Evolutionary conservation across 257 asterid genomes (phyloP).

Genomic region (Marsdenia floribunda): DNA sequence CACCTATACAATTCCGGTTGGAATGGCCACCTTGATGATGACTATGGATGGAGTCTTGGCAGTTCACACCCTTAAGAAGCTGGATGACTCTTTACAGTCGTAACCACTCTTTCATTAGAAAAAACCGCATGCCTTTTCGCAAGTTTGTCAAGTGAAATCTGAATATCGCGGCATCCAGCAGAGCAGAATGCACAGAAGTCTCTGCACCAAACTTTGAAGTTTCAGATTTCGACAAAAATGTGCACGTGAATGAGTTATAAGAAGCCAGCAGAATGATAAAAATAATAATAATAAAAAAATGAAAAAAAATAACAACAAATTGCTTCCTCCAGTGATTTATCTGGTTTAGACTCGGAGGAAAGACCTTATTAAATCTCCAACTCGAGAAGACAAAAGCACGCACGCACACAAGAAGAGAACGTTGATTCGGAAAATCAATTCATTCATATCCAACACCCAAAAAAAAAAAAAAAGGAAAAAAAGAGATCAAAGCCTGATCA

Average conservation of each 20-base stretch:
- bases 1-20: slow-evolving; percentile 19
- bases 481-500: not conserved
- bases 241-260: not conserved
- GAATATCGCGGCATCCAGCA: slow-evolving; percentile 42
- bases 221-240: slow-evolving; percentile 3
- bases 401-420: not conserved
- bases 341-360: not conserved
- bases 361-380: not conserved
- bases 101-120: slow-evolving; percentile 13
- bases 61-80: slow-evolving; percentile 17
- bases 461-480: no score
- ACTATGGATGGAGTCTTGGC: not conserved
- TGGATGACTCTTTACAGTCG: slow-evolving; percentile 7
- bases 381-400: not conserved
- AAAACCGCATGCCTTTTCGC: slow-evolving; percentile 20
- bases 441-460: not conserved
- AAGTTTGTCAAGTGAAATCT: slow-evolving; percentile 36
- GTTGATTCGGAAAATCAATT: not conserved
- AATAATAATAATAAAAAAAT: no score
- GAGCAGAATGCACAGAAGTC: slow-evolving; percentile 59
- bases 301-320: not conserved
- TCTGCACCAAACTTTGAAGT: slow-evolving; percentile 34
- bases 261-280: not conserved
- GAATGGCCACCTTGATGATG: slow-evolving; percentile 10
- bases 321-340: not conserved